phyloP scores from a whole-genome alignment of 306 rosid species.

The Fagus sylvatica region DNA sequence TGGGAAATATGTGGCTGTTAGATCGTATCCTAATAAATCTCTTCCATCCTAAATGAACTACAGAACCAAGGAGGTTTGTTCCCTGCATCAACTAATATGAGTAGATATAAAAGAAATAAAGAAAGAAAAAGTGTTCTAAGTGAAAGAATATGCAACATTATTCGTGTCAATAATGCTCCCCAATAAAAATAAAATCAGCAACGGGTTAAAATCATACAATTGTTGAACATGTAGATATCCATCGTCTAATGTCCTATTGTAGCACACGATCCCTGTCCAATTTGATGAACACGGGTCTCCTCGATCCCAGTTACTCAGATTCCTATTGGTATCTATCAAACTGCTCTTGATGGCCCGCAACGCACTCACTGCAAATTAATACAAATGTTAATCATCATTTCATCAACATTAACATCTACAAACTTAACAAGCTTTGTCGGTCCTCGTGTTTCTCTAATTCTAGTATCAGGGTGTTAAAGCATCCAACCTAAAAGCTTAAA shows the following conservation, averaged over 20 bases:
- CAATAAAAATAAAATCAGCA: constrained; percentile 18
- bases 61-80: constrained; percentile 2
- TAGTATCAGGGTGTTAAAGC: not conserved
- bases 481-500: too few species aligned
- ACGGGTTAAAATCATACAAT: constrained; percentile 56
- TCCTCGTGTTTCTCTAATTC: not conserved
- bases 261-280: constrained; percentile 87
- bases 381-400: constrained; percentile 23
- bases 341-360: constrained; percentile 52
- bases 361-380: constrained; percentile 65
- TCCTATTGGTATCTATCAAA: constrained; percentile 68
- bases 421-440: not conserved
- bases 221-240: constrained; percentile 71
- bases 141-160: not conserved
- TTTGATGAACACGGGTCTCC: constrained; percentile 79
- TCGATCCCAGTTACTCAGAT: constrained; percentile 70
- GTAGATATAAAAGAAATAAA: constrained; percentile 5
- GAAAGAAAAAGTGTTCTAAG: constrained; percentile 5
- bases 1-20: not conserved
- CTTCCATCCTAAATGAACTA: not conserved
- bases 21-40: not conserved
- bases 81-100: not conserved
- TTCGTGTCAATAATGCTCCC: constrained; percentile 3
- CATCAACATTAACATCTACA: constrained; percentile 8
- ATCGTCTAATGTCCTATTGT: constrained; percentile 47